Base-by-base conservation (phyloP, 208 protist species). In the Acanthamoeba castellanii region DNA sequence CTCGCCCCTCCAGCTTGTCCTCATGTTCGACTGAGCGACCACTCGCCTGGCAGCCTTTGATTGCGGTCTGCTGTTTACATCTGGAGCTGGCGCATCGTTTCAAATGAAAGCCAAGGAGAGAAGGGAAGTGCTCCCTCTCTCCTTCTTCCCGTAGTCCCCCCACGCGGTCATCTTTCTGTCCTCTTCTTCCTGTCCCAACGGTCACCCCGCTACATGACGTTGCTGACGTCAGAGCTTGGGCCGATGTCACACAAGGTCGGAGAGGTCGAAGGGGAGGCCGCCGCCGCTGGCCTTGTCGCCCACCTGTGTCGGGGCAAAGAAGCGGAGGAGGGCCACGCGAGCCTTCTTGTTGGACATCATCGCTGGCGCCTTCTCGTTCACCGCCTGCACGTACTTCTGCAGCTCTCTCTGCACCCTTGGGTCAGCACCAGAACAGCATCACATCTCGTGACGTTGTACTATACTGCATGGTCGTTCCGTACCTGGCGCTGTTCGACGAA, bases 401-500 rank as follows among this genome's bases (percentile, higher is more conserved):
- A 87, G 78, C 30, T 87, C 78, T 34, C 78, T 87, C 78, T 87
- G 78, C 8, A 13, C 55, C 16, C 14, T 14, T 18, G 55, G 42
- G 42, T 45, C 57, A 64, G 57, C 18, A n/a, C n/a, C n/a, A n/a
- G n/a, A n/a, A n/a, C n/a, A 16, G 27, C 68, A 76, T 0, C 68
- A 30, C 25, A 76, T 11, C 68, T 13, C 45, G 5, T n/a, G 4
- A 47, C 45, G 45, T 47, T 47, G 45, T 3, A 47, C 45, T 11
- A 47, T 3, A 50, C 42, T 42, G 37, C 37, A 42, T n/a, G n/a
- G 37, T 42, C 2, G 37, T 42, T 42, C 37, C 37, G 11, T 72
- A 87, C 78, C 78, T 87, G 78, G 7, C 78, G 78, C 45, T 87
- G 78, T 59, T 87, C 78, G 37, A 87, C 27, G 78, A 87, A 87